A percentile compares a stretch with the other conserved stretches of the same genome.
Conservation (phyloP, 2,329 filamentous ascomycete species). For the Fusarium fujikuroi region DNA sequence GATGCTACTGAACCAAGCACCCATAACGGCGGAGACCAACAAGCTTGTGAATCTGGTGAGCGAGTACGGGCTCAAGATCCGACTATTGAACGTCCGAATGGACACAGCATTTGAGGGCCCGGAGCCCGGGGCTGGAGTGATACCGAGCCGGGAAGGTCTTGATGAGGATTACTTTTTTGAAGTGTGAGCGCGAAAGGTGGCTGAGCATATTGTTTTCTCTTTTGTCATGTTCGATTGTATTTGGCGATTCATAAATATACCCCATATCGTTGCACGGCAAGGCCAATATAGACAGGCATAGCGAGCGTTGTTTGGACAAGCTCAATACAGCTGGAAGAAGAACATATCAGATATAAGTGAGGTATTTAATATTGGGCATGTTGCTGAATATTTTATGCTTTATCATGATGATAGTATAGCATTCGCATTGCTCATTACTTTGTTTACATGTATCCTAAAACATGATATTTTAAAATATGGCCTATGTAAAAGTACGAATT, state of each 20-base stretch:
- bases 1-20: constrained; percentile 93
- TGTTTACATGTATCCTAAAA: constrained; percentile 1
- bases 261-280: constrained; percentile 30
- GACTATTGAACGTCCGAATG: constrained; percentile 89
- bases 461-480: constrained; percentile 6
- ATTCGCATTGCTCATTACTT: constrained; percentile 1
- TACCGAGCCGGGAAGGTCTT: constrained; percentile 85
- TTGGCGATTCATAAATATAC: constrained; percentile 38
- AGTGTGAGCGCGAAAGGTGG: constrained; percentile 55
- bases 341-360: not conserved
- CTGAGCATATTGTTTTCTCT: constrained; percentile 4
- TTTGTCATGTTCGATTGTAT: constrained; percentile 35
- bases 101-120: constrained; percentile 78
- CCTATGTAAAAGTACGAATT: constrained; percentile 1
- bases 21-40: constrained; percentile 96
- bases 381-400: not conserved
- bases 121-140: constrained; percentile 74
- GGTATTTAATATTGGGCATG: not conserved
- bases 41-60: constrained; percentile 87
- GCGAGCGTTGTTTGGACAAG: constrained; percentile 34
- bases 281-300: constrained; percentile 26
- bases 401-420: not conserved
- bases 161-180: constrained; percentile 97
- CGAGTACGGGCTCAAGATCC: constrained; percentile 92
- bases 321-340: constrained; percentile 7